Conservation (phyloP, 1,139 yeast genomes). For the Meyerozyma athensensis region DNA sequence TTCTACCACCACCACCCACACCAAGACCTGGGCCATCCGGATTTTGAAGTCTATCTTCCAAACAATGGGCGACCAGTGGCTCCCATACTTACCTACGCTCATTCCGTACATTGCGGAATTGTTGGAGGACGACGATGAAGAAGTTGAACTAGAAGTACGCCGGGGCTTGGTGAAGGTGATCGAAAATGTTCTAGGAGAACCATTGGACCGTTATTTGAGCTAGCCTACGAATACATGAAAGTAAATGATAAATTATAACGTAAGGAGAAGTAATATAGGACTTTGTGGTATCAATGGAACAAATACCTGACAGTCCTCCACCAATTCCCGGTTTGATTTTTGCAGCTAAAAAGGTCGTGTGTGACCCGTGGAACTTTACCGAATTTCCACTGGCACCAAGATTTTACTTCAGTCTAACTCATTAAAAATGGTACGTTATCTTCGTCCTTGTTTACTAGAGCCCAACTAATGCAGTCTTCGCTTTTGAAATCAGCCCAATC, state of each 20-base stretch:
- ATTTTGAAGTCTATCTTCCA: slow-evolving; percentile 78
- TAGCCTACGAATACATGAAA: slow-evolving; percentile 26
- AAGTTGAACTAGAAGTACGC: slow-evolving; percentile 87
- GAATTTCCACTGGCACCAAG: background rate
- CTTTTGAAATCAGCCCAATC: slow-evolving; percentile 81
- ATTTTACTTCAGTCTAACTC: background rate
- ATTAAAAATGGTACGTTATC: background rate
- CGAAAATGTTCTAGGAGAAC: slow-evolving; percentile 91
- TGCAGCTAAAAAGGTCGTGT: no score
- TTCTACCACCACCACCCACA: slow-evolving; percentile 22
- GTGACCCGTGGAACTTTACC: slow-evolving; percentile 1
- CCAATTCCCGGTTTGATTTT: no score
- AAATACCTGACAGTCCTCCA: background rate
- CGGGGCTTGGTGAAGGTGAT: slow-evolving; percentile 88
- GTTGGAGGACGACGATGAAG: slow-evolving; percentile 92
- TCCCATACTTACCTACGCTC: slow-evolving; percentile 82
- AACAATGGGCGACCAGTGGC: slow-evolving; percentile 94
- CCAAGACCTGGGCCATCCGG: slow-evolving; percentile 80
- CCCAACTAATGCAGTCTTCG: slow-evolving; percentile 26
- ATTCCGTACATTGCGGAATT: slow-evolving; percentile 95
- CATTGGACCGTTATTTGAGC: slow-evolving; percentile 82
- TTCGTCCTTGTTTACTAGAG: background rate
- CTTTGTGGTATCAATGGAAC: no score
- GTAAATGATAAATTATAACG: no score
- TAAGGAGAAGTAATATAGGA: no score